Evolutionary conservation across 2,329 filamentous ascomycete genomes (phyloP).

Genomic region (Fusarium sarcochroum): DNA sequence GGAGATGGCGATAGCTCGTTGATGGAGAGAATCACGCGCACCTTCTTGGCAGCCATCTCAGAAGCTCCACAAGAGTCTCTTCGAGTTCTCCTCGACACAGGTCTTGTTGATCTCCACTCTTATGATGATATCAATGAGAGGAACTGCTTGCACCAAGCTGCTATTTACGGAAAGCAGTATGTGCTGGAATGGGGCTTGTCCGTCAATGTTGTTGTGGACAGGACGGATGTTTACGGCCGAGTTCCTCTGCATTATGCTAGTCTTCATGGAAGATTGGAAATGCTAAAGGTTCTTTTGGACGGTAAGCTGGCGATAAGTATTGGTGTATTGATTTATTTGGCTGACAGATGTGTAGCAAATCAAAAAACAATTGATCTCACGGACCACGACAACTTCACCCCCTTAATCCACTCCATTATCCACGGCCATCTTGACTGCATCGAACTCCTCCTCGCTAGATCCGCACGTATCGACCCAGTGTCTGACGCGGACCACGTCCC

Average conservation of each 20-base stretch:
- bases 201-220: constrained; percentile 80
- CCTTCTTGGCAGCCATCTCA: constrained; percentile 90
- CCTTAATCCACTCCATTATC: constrained; percentile 94
- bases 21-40: constrained; percentile 85
- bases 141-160: constrained; percentile 96
- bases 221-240: constrained; percentile 92
- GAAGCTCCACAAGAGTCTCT: constrained; percentile 85
- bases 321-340: neutral
- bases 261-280: constrained; percentile 90
- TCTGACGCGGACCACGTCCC: constrained; percentile 94
- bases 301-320: constrained; percentile 57
- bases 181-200: constrained; percentile 83
- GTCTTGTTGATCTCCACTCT: constrained; percentile 88
- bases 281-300: constrained; percentile 81
- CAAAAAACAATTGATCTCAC: constrained; percentile 85
- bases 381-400: constrained; percentile 98
- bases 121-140: constrained; percentile 98
- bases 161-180: constrained; percentile 88
- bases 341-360: constrained; percentile 65
- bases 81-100: constrained; percentile 82
- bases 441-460: constrained; percentile 79
- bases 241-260: constrained; percentile 96
- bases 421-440: constrained; percentile 87
- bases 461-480: constrained; percentile 87
- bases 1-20: constrained; percentile 70